These are phyloP conservation scores for Blastomyces parvus DNA, from an alignment of 2,329 filamentous ascomycete species.

Conservation along the genomic window DNA sequence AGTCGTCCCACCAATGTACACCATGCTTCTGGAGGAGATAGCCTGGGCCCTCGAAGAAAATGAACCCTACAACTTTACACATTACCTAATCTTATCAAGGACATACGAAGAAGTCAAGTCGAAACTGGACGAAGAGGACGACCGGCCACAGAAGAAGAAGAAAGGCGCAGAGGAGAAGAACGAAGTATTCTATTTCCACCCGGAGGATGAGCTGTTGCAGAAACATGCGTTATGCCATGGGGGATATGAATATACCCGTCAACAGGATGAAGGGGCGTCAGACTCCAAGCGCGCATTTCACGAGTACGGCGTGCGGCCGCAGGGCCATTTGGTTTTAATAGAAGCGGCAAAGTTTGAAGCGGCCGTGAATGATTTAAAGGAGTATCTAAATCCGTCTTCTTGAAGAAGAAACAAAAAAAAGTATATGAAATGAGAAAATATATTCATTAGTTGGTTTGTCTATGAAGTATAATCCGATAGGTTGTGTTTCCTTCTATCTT, in stretches of 20 bases:
- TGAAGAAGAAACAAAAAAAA: constrained; percentile 11
- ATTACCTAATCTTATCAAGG: constrained; percentile 86
- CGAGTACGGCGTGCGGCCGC: constrained; percentile 77
- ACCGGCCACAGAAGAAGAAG: constrained; percentile 55
- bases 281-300: constrained; percentile 94
- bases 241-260: constrained; percentile 68
- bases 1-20: constrained; percentile 86
- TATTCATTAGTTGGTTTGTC: constrained; percentile 15
- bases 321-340: constrained; percentile 77
- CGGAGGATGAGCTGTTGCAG: constrained; percentile 84
- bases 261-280: constrained; percentile 64
- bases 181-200: constrained; percentile 81
- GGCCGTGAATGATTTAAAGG: constrained; percentile 64
- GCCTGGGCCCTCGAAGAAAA: constrained; percentile 78
- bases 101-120: constrained; percentile 86
- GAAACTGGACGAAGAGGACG: constrained; percentile 59
- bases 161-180: constrained; percentile 39
- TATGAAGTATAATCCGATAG: background rate
- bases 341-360: constrained; percentile 66
- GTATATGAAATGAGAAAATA: background rate
- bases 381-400: constrained; percentile 56
- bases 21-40: constrained; percentile 87
- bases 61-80: constrained; percentile 85
- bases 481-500: constrained; percentile 1
- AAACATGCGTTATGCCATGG: constrained; percentile 61